phyloP scores from a whole-genome alignment of 176 grass and related monocot genomes.

The Aegilops umbellulata region DNA sequence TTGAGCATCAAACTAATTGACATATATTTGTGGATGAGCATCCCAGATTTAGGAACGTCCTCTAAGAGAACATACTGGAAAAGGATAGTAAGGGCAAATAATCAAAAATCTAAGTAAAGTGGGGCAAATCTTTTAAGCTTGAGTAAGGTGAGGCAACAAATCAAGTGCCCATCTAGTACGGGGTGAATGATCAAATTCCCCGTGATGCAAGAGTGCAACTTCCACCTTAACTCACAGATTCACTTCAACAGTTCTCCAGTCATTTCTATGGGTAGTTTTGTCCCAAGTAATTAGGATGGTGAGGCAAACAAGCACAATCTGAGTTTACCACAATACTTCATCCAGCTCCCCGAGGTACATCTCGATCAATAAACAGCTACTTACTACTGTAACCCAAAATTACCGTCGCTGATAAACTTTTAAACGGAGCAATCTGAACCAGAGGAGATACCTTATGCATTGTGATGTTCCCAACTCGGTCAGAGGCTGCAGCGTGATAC shows the following conservation, averaged over 20 bases:
- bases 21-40: neutral
- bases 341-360: neutral
- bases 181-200: too few relatives aligned
- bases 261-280: neutral
- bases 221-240: neutral
- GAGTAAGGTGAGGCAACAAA: too few relatives aligned
- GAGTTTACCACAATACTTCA: neutral
- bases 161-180: too few relatives aligned
- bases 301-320: neutral
- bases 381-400: neutral
- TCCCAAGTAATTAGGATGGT: neutral
- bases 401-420: neutral
- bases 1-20: neutral
- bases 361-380: neutral
- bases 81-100: neutral
- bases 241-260: neutral
- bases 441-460: slow-evolving; percentile 50
- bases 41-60: neutral
- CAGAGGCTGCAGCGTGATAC: slow-evolving; percentile 59
- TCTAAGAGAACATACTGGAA: neutral
- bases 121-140: too few relatives aligned
- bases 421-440: neutral
- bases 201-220: neutral
- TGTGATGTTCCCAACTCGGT: slow-evolving; percentile 74
- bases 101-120: too few relatives aligned